These are phyloP conservation scores for Telopea speciosissima DNA, from an alignment of 177 flowering plant genomes.

Conservation along the genomic window DNA sequence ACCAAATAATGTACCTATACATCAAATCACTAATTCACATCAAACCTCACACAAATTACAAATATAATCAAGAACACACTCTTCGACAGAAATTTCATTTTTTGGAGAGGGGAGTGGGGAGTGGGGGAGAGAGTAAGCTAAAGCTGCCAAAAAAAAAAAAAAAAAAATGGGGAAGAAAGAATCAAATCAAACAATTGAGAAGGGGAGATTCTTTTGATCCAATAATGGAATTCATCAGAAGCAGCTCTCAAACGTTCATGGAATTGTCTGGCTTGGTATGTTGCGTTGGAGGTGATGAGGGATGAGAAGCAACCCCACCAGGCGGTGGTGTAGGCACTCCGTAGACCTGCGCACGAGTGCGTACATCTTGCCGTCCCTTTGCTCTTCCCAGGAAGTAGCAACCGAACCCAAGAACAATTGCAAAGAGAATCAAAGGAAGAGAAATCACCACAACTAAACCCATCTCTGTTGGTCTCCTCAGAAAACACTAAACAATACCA, in stretches of 20 bases:
- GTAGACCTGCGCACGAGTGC: slow-evolving; percentile 33
- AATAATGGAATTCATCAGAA: background rate
- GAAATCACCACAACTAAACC: slow-evolving; percentile 58
- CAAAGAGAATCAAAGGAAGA: slow-evolving; percentile 41
- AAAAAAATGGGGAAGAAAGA: no score
- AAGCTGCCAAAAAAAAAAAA: background rate
- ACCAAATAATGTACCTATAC: no score
- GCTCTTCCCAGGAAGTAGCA: slow-evolving; percentile 47
- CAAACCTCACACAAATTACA: background rate
- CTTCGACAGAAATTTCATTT: background rate
- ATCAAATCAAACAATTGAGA: background rate
- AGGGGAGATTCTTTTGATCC: background rate
- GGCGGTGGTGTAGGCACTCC: slow-evolving; percentile 42
- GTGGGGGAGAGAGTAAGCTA: background rate
- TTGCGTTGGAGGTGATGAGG: slow-evolving; percentile 10
- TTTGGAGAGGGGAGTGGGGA: background rate
- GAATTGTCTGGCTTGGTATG: slow-evolving; percentile 17
- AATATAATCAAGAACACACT: no score
- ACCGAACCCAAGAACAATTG: slow-evolving; percentile 43
- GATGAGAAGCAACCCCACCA: slow-evolving; percentile 17
- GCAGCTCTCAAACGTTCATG: background rate
- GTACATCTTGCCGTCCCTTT: slow-evolving; percentile 38
- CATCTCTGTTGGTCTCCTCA: slow-evolving; percentile 19
- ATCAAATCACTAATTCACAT: background rate
- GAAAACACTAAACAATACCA: background rate